Evolutionary conservation across 148 eudicot species (phyloP), one percentile per base, ranked within the genome.

Genomic region (Gaultheria prostrata): DNA sequence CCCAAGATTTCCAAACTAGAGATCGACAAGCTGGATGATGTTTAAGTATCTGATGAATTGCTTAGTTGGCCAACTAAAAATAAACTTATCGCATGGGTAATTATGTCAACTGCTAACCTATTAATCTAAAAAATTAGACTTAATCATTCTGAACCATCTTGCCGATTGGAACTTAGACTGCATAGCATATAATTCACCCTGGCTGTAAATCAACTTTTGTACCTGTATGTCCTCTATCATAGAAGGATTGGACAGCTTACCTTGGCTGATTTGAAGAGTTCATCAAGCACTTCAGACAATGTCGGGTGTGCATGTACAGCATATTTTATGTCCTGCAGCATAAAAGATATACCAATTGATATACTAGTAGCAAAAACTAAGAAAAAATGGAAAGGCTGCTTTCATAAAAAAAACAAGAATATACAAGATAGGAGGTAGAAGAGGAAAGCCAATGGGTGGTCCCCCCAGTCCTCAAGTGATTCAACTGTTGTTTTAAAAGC

Each of bases 221-320:
- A 26, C 8, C 30, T 50, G 24, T 30, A 32, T 32, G 21, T 78
- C 46, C 80, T 53, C 13, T 32, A 13, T 33, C 26, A 43, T 9
- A 70, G 48, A 30, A 45, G 78, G 85, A 79, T 86, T 51, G 14
- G 50, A 63, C 73, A 78, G 11, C 87, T 86, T 89, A 93, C 99
- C 91, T 95, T 93, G 51, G 99, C 99, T 67, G 98, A 92, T 91
- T 95, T 97, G 83, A 92, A 97, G 76, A 97, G 93, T 84, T 97
- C 99, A 85, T 97, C 99, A 7, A 97, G 88, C 69, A 97, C 99
- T 93, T 97, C 99, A 85, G 99, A 97, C 86, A 97, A 83, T 32
- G 99, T 97, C 84, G 99, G 99, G 89, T 97, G 99, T 59, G 99
- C 99, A 84, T 97, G 99, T 85, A 97, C 99, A 65, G 98, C 96